Evolutionary conservation across 2,329 filamentous ascomycete genomes (phyloP), one percentile per base, ranked within the genome.

Genomic region (Fusarium goolgardi): DNA sequence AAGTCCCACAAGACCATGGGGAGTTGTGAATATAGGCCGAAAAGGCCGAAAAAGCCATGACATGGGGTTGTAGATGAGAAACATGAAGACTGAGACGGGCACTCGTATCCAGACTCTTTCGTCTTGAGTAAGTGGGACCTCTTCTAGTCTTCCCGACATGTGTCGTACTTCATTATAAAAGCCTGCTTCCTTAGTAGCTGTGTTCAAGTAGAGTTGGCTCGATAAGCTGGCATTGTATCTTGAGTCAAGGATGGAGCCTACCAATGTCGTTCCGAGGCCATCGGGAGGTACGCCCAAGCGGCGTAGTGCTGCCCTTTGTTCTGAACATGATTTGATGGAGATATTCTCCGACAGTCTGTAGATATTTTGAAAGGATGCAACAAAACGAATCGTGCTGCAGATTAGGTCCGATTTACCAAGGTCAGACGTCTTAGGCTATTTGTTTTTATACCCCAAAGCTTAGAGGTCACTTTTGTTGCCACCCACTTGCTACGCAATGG

Each of bases 341-440:
- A 2, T 16, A 3, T 1, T 15, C 8, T 16, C 6, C 6, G 11
- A 31, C 13, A 2, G 5, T 6, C 2, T 37, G 1, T 20, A 3
- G 5, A 7, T 37, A 37, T 13, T 20, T n/a, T n/a, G 18, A 37
- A 37, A 37, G 35, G n/a, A 20, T 16, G 20, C 9, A 15, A 12
- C 16, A 2, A 13, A 13, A 18, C 18, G 6, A 12, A 13, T 18
- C 0, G 21, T 21, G 21, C 25, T 6, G 7, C 5, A 25, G 7
- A 8, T 25, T 8, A 10, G 25, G 25, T 25, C 25, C 13, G 29
- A 4, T 29, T 18, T 21, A 7, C 31, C 21, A 25, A 25, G 8
- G 12, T 12, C 25, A 27, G 25, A 27, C 25, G 9, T 27, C 25
- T 10, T 27, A 27, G 25, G 8, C 8, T 27, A 10, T 10, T 10